These are phyloP conservation scores for Marasmius sp. DNA, from an alignment of 1,284 basidiomycete genomes.

Conservation along the genomic window DNA sequence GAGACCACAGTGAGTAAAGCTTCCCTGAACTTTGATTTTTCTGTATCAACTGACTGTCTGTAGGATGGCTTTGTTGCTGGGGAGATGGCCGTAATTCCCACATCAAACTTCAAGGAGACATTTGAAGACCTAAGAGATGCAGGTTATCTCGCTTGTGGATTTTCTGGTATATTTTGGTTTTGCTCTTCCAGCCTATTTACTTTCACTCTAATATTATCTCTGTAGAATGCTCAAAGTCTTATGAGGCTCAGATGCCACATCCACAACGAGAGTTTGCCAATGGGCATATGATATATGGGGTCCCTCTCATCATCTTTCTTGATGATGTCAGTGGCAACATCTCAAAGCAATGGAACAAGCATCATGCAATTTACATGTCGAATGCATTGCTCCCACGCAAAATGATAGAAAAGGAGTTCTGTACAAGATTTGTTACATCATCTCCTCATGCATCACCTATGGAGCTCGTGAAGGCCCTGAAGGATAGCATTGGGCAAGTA, in stretches of 20 bases:
- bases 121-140: not conserved
- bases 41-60: no score
- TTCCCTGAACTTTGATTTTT: no score
- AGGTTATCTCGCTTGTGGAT: not conserved
- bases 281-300: not conserved
- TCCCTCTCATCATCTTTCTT: not conserved
- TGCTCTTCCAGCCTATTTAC: not conserved
- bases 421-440: not conserved
- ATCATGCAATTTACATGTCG: not conserved
- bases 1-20: not conserved
- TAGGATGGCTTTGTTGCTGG: not conserved
- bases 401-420: not conserved
- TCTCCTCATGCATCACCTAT: not conserved
- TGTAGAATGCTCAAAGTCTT: not conserved
- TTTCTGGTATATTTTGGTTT: not conserved
- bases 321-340: not conserved
- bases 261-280: not conserved
- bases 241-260: not conserved
- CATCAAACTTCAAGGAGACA: not conserved
- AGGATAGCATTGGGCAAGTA: no score
- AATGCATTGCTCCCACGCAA: not conserved
- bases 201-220: not conserved
- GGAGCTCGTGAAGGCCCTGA: not conserved
- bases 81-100: not conserved
- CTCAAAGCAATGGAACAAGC: not conserved